Percentiles rank a stretch among this genome's conserved stretches.
These are phyloP conservation scores for Phytopythium chamaehyphon DNA, from an alignment of 352 stramenopile species.

Conservation along the genomic window DNA sequence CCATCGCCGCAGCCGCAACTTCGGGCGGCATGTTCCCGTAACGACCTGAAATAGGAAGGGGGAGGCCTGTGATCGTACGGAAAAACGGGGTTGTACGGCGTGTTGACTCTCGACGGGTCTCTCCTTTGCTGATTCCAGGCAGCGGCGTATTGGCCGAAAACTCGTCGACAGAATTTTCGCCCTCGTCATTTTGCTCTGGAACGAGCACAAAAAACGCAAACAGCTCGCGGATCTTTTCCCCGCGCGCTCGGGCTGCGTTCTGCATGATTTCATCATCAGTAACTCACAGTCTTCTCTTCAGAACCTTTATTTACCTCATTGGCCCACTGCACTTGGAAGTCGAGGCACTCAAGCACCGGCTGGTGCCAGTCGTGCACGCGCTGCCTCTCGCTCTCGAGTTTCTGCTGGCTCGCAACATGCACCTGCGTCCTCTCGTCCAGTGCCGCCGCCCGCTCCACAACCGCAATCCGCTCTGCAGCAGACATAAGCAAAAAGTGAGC, in stretches of 20 bases:
- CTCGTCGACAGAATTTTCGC: constrained; percentile 1
- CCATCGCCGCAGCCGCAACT: constrained; percentile 63
- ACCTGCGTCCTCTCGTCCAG: constrained; percentile 42
- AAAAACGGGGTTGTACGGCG: constrained; percentile 30
- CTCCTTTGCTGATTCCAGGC: neutral
- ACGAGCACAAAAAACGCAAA: constrained; percentile 55
- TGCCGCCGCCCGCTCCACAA: constrained; percentile 48
- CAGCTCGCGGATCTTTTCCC: constrained; percentile 64
- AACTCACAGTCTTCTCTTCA: too few relatives aligned
- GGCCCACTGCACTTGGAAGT: constrained; percentile 64
- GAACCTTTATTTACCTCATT: constrained; percentile 51
- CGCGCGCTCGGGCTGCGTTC: constrained; percentile 60
- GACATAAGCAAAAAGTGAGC: too few relatives aligned
- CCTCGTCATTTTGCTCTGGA: constrained; percentile 2
- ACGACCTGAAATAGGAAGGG: constrained; percentile 63
- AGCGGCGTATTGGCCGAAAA: neutral
- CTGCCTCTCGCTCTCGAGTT: constrained; percentile 27
- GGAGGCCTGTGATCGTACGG: constrained; percentile 60
- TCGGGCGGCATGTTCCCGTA: constrained; percentile 72
- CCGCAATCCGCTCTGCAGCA: constrained; percentile 41
- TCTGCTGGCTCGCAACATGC: constrained; percentile 39
- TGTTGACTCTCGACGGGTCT: neutral
- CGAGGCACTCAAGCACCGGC: constrained; percentile 55
- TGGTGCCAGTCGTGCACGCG: constrained; percentile 31
- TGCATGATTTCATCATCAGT: constrained; percentile 11